Evolutionary conservation across 805 yeast genomes (phyloP).

Genomic region (Lipomyces starkeyi): DNA sequence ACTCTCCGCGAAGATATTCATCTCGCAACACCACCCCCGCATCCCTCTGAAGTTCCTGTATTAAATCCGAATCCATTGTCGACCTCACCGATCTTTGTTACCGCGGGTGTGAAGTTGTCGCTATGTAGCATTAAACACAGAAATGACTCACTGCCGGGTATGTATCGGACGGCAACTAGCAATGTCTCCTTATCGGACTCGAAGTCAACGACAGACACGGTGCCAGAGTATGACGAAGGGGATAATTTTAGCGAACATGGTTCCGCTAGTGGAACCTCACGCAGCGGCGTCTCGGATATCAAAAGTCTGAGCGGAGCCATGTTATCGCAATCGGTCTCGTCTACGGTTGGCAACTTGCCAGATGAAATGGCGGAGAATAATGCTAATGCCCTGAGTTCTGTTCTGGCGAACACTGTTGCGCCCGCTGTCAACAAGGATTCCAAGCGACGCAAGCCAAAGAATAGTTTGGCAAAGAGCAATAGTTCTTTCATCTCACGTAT

Average conservation of each 20-base stretch:
- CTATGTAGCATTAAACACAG: slow-evolving; percentile 31
- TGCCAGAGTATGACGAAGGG: slow-evolving; percentile 1
- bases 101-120: slow-evolving; percentile 41
- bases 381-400: slow-evolving; percentile 20
- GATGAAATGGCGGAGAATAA: slow-evolving; percentile 11
- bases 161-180: slow-evolving; percentile 21
- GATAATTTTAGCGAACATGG: slow-evolving; percentile 13
- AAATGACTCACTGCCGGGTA: slow-evolving; percentile 20
- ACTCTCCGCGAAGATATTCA: slow-evolving; percentile 37
- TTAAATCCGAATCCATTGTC: slow-evolving; percentile 47
- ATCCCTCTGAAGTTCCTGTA: slow-evolving; percentile 47
- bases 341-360: slow-evolving; percentile 25
- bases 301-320: slow-evolving; percentile 5
- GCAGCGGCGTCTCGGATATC: slow-evolving; percentile 14
- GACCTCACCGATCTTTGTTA: slow-evolving; percentile 41
- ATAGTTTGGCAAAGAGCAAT: slow-evolving; percentile 48
- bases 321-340: slow-evolving; percentile 25
- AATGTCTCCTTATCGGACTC: slow-evolving; percentile 11
- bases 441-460: slow-evolving; percentile 45
- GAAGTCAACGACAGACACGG: slow-evolving; percentile 7
- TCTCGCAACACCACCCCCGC: slow-evolving; percentile 50
- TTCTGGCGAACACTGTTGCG: slow-evolving; percentile 25
- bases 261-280: slow-evolving; percentile 12
- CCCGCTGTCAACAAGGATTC: slow-evolving; percentile 21
- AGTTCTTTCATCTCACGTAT: slow-evolving; percentile 49